Conservation (phyloP, 1,284 basidiomycete genomes). For the Mixia osmundae region DNA sequence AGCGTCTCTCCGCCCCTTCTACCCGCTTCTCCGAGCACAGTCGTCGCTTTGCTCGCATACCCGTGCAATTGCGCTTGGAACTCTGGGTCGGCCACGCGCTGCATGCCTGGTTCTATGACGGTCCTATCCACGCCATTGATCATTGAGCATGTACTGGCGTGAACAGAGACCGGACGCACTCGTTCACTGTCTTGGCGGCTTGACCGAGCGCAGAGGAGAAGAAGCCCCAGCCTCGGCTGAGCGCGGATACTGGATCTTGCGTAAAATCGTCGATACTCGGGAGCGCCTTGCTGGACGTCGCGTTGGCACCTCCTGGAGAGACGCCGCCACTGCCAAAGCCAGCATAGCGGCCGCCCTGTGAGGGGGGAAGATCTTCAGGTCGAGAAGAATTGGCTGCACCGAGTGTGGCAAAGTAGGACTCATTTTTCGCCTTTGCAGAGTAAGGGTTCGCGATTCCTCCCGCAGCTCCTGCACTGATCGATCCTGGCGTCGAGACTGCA, state of each 20-base stretch:
- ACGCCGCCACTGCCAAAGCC: constrained; percentile 58
- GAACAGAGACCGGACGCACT: constrained; percentile 27
- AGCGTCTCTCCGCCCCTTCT: constrained; percentile 34
- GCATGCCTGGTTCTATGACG: constrained; percentile 53
- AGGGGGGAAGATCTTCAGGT: constrained; percentile 46
- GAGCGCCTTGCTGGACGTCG: constrained; percentile 41
- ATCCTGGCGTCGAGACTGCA: no score
- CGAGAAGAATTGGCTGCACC: constrained; percentile 46
- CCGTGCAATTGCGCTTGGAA: constrained; percentile 45
- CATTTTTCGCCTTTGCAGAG: constrained; percentile 38
- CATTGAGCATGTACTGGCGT: not conserved
- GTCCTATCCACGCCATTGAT: not conserved
- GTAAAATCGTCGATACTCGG: constrained; percentile 49
- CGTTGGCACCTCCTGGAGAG: constrained; percentile 35
- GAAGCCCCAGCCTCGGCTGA: constrained; percentile 64
- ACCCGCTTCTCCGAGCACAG: constrained; percentile 31
- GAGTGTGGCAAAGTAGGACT: constrained; percentile 45
- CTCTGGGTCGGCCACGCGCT: constrained; percentile 45
- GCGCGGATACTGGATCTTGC: constrained; percentile 46
- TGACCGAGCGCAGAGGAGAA: constrained; percentile 48
- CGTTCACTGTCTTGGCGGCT: constrained; percentile 44
- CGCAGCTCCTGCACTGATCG: not conserved
- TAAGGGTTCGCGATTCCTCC: constrained; percentile 4
- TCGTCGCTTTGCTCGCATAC: constrained; percentile 42
- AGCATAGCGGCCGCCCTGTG: constrained; percentile 59